Evolutionary conservation across 352 stramenopile species (phyloP), one percentile per base, ranked within the genome.

Genomic region (Thraustochytrium sp.): DNA sequence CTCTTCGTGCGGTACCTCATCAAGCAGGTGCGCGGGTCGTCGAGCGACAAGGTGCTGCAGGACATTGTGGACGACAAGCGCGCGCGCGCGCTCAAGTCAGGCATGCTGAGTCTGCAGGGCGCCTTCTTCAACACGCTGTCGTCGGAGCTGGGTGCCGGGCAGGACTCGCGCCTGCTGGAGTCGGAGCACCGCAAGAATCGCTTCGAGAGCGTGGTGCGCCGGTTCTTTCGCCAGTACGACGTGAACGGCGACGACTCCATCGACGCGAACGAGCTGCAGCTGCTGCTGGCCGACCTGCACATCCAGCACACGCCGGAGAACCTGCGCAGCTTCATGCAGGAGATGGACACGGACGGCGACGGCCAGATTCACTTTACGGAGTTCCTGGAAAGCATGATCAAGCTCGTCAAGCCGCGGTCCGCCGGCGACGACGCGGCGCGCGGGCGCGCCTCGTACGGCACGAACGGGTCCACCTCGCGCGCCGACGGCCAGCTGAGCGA

Each of bases 171-270:
- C 5, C 31, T 75, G 23, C 37, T 63, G n/a, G 62, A 75, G 37
- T 48, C 18, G 23, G 29, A 37, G 37, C 83, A 89, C 68, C 76
- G 89, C 31, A 51, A 64, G 31, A 63, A 85, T 73, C 91, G 92
- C 83, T 90, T 98, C 34, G 91, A 95, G 76, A 90, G 93, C 63
- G 90, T 98, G 78, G 92, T 98, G 54, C 89, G 90, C 21, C 93
- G 94, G 37, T 96, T 97, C 85, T 99, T 98, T 87, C 85, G 91
- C 68, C 85, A 89, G 0, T 98, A 98, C 86, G 96, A 99, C 89
- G 88, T 90, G 82, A 94, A 98, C 87, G 85, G 87, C 23, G 93
- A 97, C 86, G 90, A 87, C 36, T 89, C 86, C n/a, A 93, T 99
- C 86, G 92, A 97, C 38, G 87, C 90, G 38, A 89, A 93, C 36